Conservation (phyloP, 257 asterid genomes). For the Solanum chaucha region DNA sequence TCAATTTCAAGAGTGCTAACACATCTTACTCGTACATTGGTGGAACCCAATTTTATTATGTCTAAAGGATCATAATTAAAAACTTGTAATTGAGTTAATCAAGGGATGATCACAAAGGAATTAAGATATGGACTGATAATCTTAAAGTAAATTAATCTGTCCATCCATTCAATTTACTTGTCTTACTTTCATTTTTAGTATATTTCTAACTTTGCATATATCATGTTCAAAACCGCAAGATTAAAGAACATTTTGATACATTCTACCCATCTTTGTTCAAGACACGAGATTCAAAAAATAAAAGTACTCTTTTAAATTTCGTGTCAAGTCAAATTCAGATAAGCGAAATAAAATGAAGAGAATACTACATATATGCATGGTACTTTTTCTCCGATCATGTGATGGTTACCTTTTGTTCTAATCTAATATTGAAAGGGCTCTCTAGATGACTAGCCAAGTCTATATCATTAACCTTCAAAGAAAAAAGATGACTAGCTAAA, state of each 20-base stretch:
- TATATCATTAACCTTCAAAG: neutral
- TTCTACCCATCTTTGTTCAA: too few species aligned
- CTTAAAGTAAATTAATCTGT: neutral
- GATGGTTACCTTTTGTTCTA: conserved; percentile 1
- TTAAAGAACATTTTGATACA: too few species aligned
- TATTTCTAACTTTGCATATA: too few species aligned
- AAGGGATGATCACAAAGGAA: neutral
- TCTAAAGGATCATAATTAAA: neutral
- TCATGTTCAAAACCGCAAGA: too few species aligned
- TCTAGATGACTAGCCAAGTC: neutral
- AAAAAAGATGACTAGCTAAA: neutral
- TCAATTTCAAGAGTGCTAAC: conserved; percentile 1
- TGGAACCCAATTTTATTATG: conserved; percentile 15
- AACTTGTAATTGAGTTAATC: neutral
- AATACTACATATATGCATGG: neutral
- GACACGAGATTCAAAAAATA: neutral
- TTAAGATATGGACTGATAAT: neutral
- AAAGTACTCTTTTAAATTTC: too few species aligned
- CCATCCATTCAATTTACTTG: neutral
- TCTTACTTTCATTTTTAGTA: neutral
- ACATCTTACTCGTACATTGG: neutral
- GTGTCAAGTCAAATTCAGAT: neutral
- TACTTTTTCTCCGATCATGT: conserved; percentile 15
- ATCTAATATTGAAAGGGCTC: neutral
- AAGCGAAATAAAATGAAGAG: neutral